phyloP scores from a whole-genome alignment of 2,329 filamentous ascomycete species.

The Ophiostoma australiae region DNA sequence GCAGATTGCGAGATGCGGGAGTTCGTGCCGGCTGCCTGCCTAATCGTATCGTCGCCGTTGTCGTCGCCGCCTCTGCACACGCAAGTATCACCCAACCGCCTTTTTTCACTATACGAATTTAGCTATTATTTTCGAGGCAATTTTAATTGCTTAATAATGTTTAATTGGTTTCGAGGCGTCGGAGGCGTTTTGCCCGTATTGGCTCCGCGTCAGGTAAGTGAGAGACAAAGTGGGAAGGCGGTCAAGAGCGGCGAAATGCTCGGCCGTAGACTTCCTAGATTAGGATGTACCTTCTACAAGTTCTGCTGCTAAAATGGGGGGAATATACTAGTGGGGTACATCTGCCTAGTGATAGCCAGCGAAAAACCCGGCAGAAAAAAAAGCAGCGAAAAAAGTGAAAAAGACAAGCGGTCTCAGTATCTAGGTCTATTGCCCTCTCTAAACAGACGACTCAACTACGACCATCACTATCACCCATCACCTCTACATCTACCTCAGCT shows the following conservation, averaged over 20 bases:
- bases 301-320: not conserved
- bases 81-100: not conserved
- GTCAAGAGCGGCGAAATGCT: constrained; percentile 12
- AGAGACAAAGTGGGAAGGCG: constrained; percentile 13
- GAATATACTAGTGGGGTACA: not conserved
- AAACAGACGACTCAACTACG: not conserved
- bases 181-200: constrained; percentile 3
- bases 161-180: constrained; percentile 7
- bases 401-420: constrained; percentile 15
- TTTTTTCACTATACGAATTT: constrained; percentile 1
- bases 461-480: not conserved
- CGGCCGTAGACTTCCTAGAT: not conserved
- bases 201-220: not conserved
- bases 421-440: not conserved
- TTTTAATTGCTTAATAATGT: constrained; percentile 1
- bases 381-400: constrained; percentile 16
- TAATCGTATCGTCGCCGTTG: constrained; percentile 7
- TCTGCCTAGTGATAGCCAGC: not conserved
- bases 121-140: not conserved
- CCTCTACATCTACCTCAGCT: not conserved
- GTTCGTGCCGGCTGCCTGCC: constrained; percentile 7
- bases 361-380: constrained; percentile 26
- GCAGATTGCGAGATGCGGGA: not conserved
- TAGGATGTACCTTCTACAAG: not conserved
- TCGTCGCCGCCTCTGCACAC: not conserved